Conservation (phyloP, 1,284 basidiomycete genomes). For the Boletellus sp. region DNA sequence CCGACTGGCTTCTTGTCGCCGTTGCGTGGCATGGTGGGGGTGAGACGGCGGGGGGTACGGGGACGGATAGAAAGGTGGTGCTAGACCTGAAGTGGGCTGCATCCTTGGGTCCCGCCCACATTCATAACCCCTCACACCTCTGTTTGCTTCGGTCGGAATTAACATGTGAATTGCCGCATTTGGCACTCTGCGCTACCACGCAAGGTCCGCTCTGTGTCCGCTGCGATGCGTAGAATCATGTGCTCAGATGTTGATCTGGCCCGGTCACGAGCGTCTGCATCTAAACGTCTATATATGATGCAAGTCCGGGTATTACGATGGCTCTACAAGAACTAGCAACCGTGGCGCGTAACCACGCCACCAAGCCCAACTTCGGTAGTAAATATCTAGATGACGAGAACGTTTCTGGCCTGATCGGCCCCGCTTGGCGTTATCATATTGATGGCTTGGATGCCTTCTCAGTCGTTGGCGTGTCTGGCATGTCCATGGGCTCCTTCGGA, state of each 20-base stretch:
- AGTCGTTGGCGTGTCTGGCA: slow-evolving; percentile 18
- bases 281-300: no score
- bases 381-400: slow-evolving; percentile 1
- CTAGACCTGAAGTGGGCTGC: neutral
- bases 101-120: neutral
- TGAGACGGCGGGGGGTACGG: neutral
- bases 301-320: slow-evolving; percentile 19
- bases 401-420: slow-evolving; percentile 5
- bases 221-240: neutral
- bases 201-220: slow-evolving; percentile 24
- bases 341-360: slow-evolving; percentile 9
- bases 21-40: slow-evolving; percentile 52
- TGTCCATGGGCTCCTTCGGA: slow-evolving; percentile 11
- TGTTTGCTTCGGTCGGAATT: slow-evolving; percentile 12
- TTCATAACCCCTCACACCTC: neutral
- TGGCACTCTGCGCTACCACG: slow-evolving; percentile 20
- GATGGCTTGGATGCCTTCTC: slow-evolving; percentile 15
- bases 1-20: slow-evolving; percentile 68
- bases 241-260: no score
- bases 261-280: no score
- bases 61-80: neutral
- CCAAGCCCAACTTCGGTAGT: neutral
- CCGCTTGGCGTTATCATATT: slow-evolving; percentile 7
- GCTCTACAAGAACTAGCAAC: slow-evolving; percentile 15
- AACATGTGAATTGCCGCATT: slow-evolving; percentile 31